A percentile compares a stretch with the other conserved stretches of the same genome.
Evolutionary conservation across 2,329 filamentous ascomycete genomes (phyloP).

Genomic region (Colletotrichum godetiae): DNA sequence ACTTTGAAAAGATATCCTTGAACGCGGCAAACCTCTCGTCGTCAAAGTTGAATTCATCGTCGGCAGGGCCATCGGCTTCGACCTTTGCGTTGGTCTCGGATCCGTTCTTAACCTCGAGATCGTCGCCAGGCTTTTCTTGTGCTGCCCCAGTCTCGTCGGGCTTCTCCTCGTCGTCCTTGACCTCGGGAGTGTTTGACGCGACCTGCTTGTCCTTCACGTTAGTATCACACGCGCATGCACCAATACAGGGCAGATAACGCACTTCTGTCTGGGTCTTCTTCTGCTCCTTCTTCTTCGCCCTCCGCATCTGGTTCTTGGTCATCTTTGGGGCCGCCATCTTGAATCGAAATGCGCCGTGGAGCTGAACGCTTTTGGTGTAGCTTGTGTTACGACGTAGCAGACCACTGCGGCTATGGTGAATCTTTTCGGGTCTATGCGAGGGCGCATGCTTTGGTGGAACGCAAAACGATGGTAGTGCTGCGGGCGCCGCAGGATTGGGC

Average conservation of each 20-base stretch:
- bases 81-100: constrained; percentile 47
- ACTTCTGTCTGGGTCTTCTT: constrained; percentile 75
- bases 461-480: neutral
- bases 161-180: constrained; percentile 41
- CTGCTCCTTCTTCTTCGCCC: constrained; percentile 93
- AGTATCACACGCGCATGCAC: neutral
- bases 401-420: constrained; percentile 47
- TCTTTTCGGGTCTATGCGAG: constrained; percentile 49
- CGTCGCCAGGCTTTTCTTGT: constrained; percentile 43
- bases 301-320: constrained; percentile 93
- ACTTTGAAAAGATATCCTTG: constrained; percentile 84
- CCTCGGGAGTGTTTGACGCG: constrained; percentile 36
- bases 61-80: constrained; percentile 60
- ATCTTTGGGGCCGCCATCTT: constrained; percentile 77
- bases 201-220: constrained; percentile 4
- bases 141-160: constrained; percentile 39
- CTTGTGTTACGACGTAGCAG: constrained; percentile 50
- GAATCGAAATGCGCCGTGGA: constrained; percentile 38
- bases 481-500: neutral
- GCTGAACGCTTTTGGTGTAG: constrained; percentile 34
- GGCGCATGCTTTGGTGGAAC: constrained; percentile 28
- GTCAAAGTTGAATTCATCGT: constrained; percentile 74
- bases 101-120: constrained; percentile 58
- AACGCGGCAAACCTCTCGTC: constrained; percentile 87
- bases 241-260: constrained; percentile 1